These are phyloP conservation scores for Diplodia mutila DNA, from an alignment of 2,329 filamentous ascomycete species.

Conservation along the genomic window DNA sequence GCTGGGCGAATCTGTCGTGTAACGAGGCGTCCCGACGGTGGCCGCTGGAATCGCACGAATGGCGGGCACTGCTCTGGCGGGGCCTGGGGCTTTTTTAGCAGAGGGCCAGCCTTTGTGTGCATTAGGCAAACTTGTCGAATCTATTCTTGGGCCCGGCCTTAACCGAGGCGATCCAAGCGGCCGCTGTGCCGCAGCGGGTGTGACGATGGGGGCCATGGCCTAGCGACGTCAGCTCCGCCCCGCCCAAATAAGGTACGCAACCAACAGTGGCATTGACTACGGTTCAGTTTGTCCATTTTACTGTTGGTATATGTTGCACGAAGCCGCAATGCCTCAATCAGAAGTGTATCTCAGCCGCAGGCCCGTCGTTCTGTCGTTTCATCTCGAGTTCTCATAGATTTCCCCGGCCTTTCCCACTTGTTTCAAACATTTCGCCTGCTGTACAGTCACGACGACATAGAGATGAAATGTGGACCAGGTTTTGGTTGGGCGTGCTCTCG, in stretches of 20 bases:
- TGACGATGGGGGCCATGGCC: constrained; percentile 23
- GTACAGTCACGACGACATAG: constrained; percentile 25
- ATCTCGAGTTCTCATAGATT: constrained; percentile 28
- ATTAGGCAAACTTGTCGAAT: constrained; percentile 7
- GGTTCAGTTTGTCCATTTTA: constrained; percentile 30
- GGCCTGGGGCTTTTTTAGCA: background rate
- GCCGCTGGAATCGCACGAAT: background rate
- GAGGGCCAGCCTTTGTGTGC: constrained; percentile 1
- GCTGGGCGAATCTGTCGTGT: background rate
- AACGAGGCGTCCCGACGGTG: background rate
- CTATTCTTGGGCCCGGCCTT: constrained; percentile 16
- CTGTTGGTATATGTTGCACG: constrained; percentile 34
- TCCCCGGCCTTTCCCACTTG: constrained; percentile 31
- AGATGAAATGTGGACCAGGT: constrained; percentile 44
- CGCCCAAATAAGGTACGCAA: constrained; percentile 31
- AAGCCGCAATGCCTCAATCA: constrained; percentile 32
- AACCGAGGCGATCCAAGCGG: constrained; percentile 26
- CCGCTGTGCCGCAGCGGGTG: constrained; percentile 26
- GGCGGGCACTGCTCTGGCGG: background rate
- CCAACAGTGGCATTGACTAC: constrained; percentile 29
- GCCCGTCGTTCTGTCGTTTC: constrained; percentile 33
- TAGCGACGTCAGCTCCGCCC: constrained; percentile 29
- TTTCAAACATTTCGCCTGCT: constrained; percentile 35
- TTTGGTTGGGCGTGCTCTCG: constrained; percentile 34
- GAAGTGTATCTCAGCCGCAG: constrained; percentile 25